Percentiles rank a stretch among this genome's conserved stretches.
phyloP scores from a whole-genome alignment of 345 rosid genomes.

The Psidium guajava region DNA sequence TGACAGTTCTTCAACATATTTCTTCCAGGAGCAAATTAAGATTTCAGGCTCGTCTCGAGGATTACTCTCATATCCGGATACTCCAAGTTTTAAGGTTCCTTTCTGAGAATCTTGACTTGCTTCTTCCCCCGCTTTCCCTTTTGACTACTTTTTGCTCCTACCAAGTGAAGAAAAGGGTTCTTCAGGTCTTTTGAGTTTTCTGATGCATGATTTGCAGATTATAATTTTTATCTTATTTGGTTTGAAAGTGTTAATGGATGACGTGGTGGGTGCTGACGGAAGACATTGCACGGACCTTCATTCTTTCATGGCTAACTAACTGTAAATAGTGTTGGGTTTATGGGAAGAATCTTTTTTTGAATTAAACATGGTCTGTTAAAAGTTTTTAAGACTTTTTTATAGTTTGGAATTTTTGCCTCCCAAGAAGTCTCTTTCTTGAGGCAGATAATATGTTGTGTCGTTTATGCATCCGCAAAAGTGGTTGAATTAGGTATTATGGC shows the following conservation, averaged over 20 bases:
- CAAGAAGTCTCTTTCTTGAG: neutral
- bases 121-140: neutral
- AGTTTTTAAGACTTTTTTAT: neutral
- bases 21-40: slow-evolving; percentile 60
- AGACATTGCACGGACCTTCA: neutral
- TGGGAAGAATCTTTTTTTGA: neutral
- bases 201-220: neutral
- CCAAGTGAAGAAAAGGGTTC: neutral
- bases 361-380: neutral
- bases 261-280: neutral
- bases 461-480: neutral
- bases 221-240: neutral
- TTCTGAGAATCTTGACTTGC: neutral
- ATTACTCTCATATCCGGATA: slow-evolving; percentile 27
- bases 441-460: neutral
- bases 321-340: neutral
- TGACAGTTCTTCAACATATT: neutral
- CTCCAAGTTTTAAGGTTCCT: slow-evolving; percentile 39
- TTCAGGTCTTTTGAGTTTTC: neutral
- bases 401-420: neutral
- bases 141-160: neutral
- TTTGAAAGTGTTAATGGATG: neutral
- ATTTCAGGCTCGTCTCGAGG: slow-evolving; percentile 38
- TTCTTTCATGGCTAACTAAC: neutral
- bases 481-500: neutral